A percentile compares a stretch with the other conserved stretches of the same genome.
These are phyloP conservation scores for Cryptococcus amylolentus DNA, from an alignment of 1,284 basidiomycete species.

Conservation along the genomic window DNA sequence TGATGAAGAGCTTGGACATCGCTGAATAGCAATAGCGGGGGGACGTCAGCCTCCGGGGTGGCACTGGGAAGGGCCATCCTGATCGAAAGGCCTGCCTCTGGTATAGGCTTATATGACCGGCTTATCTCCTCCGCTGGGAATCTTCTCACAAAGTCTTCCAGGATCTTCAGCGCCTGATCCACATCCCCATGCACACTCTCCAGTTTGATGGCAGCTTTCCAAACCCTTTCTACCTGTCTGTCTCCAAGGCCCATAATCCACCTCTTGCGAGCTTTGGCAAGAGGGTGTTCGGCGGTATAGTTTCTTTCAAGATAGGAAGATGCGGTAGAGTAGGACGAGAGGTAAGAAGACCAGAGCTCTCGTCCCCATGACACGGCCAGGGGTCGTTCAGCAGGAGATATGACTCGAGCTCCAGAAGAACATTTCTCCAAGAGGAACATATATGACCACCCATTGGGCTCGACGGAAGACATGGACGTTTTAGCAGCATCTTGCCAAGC, in stretches of 20 bases:
- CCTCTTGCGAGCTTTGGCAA: conserved; percentile 3
- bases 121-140: conserved; percentile 38
- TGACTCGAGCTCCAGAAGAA: conserved; percentile 46
- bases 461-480: conserved; percentile 47
- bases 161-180: conserved; percentile 18
- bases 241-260: conserved; percentile 36
- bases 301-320: background rate
- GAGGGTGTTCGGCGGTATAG: background rate
- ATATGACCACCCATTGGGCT: conserved; percentile 59
- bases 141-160: conserved; percentile 30
- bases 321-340: background rate
- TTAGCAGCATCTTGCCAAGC: conserved; percentile 45
- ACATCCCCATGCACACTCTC: conserved; percentile 25
- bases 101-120: conserved; percentile 22
- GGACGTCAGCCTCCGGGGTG: conserved; percentile 42
- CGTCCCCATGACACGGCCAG: conserved; percentile 25
- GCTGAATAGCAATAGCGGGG: conserved; percentile 44
- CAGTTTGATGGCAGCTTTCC: conserved; percentile 36
- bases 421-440: conserved; percentile 68
- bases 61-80: conserved; percentile 29
- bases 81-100: conserved; percentile 25
- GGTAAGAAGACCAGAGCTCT: conserved; percentile 36
- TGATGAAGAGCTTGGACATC: conserved; percentile 46
- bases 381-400: conserved; percentile 14
- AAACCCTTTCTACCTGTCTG: conserved; percentile 40